Conservation (phyloP, 495 filamentous ascomycete genomes). For the Pseudotulostoma volvatum region DNA sequence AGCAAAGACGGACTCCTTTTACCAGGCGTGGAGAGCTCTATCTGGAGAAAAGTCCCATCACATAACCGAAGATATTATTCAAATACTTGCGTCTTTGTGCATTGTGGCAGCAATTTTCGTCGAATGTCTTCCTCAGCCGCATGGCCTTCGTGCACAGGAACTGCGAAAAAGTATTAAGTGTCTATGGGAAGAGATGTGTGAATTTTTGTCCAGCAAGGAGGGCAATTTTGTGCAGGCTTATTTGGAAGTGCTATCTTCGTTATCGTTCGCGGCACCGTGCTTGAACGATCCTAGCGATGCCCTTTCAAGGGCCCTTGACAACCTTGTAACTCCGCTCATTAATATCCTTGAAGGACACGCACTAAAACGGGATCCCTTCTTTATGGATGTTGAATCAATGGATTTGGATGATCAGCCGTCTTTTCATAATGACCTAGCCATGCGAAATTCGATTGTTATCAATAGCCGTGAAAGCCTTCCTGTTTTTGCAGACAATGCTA, state of each 20-base stretch:
- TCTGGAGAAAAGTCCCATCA: constrained; percentile 25
- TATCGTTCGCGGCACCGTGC: constrained; percentile 13
- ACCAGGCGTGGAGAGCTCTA: constrained; percentile 28
- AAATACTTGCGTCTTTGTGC: constrained; percentile 31
- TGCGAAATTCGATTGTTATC: constrained; percentile 12
- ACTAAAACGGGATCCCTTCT: constrained; percentile 9
- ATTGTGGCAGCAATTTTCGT: constrained; percentile 19
- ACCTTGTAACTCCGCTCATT: constrained; percentile 16
- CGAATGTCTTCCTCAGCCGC: constrained; percentile 19
- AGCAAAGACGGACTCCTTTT: constrained; percentile 26
- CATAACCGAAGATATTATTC: constrained; percentile 29
- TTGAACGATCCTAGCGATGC: constrained; percentile 5
- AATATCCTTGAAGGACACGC: constrained; percentile 26
- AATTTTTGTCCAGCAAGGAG: constrained; percentile 17
- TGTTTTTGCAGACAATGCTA: constrained; percentile 14
- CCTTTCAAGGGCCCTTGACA: constrained; percentile 10
- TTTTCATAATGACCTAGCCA: constrained; percentile 31
- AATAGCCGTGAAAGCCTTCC: constrained; percentile 16
- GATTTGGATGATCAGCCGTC: constrained; percentile 63
- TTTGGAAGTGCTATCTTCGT: constrained; percentile 18
- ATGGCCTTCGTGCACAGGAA: constrained; percentile 11
- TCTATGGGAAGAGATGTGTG: constrained; percentile 23
- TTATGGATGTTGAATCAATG: constrained; percentile 42
- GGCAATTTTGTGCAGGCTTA: constrained; percentile 16
- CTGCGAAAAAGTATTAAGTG: constrained; percentile 16